Conservation (phyloP, 2,329 filamentous ascomycete species). For the Mycocentrospora acerina region DNA sequence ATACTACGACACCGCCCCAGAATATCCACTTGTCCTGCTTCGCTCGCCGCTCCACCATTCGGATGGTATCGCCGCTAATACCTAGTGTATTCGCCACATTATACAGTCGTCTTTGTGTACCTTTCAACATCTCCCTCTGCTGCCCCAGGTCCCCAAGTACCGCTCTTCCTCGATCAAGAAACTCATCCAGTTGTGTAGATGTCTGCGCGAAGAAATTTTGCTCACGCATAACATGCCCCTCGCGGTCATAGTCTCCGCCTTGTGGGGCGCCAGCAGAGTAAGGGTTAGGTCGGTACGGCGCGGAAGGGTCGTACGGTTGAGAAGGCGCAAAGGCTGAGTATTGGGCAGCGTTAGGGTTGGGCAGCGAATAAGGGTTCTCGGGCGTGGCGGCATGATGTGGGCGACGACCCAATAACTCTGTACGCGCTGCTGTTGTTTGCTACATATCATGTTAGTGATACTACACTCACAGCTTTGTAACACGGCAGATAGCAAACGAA, state of each 20-base stretch:
- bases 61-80: slow-evolving; percentile 91
- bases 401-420: slow-evolving; percentile 81
- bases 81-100: slow-evolving; percentile 92
- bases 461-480: not conserved
- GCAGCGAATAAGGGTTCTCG: slow-evolving; percentile 82
- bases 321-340: slow-evolving; percentile 37
- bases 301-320: slow-evolving; percentile 28
- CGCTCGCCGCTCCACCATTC: slow-evolving; percentile 90
- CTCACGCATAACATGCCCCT: slow-evolving; percentile 83
- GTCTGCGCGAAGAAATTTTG: slow-evolving; percentile 84
- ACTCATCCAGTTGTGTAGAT: slow-evolving; percentile 86
- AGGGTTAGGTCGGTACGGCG: slow-evolving; percentile 44
- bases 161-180: slow-evolving; percentile 84
- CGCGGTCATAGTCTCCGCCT: slow-evolving; percentile 64
- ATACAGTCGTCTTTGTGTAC: slow-evolving; percentile 87
- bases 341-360: slow-evolving; percentile 18
- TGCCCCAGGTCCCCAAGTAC: slow-evolving; percentile 86
- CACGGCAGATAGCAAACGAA: not conserved
- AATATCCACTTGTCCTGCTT: slow-evolving; percentile 99
- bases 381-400: slow-evolving; percentile 78
- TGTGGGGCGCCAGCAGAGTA: slow-evolving; percentile 39
- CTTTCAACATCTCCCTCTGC: slow-evolving; percentile 93
- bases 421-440: slow-evolving; percentile 67
- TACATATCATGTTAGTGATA: slow-evolving; percentile 22
- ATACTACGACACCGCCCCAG: slow-evolving; percentile 79